Evolutionary conservation across 345 rosid species (phyloP).

Genomic region (Camelina neglecta): DNA sequence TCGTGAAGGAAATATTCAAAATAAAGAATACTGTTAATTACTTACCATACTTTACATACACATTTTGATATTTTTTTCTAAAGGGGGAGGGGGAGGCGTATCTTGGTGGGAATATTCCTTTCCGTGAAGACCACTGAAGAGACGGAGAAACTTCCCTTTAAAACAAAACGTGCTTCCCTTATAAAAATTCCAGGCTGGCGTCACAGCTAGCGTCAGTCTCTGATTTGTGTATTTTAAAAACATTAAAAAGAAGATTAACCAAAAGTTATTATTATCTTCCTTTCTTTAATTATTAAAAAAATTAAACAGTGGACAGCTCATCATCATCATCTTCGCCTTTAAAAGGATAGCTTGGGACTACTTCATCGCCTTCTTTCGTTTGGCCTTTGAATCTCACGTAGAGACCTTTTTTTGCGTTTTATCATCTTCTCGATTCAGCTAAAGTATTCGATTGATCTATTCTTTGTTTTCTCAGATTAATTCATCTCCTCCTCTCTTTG

Average conservation of each 20-base stretch:
- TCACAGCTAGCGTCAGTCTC: constrained; percentile 40
- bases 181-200: constrained; percentile 32
- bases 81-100: not conserved
- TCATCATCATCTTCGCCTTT: constrained; percentile 35
- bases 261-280: constrained; percentile 27
- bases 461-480: not conserved
- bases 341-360: not conserved
- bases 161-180: constrained; percentile 28
- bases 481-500: not conserved
- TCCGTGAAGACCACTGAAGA: not conserved
- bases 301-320: constrained; percentile 24
- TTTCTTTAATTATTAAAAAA: not conserved
- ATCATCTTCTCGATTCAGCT: constrained; percentile 40
- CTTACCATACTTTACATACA: not conserved
- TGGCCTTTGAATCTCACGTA: constrained; percentile 1
- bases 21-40: not conserved
- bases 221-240: not conserved
- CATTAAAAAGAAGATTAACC: not conserved
- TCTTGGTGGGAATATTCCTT: constrained; percentile 38
- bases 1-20: constrained; percentile 1
- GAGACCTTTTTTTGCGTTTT: not conserved
- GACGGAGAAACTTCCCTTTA: constrained; percentile 8
- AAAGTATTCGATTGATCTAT: constrained; percentile 26
- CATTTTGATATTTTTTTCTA: constrained; percentile 12
- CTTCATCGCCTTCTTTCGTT: constrained; percentile 44